Conservation (phyloP, 352 stramenopile genomes). For the Phytophthora litchii region DNA sequence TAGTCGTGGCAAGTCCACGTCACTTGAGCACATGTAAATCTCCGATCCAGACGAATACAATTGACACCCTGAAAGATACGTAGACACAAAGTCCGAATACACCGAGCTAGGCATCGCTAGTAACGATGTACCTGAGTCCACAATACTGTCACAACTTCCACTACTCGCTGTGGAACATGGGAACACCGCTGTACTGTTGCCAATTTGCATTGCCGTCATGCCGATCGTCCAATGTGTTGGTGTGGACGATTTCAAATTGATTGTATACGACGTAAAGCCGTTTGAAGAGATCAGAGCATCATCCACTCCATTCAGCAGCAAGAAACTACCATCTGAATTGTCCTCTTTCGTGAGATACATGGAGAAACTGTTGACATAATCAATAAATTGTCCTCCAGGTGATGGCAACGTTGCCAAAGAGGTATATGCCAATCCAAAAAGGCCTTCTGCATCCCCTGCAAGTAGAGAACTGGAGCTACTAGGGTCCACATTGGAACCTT, state of each 20-base stretch:
- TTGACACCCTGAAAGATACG: slow-evolving; percentile 51
- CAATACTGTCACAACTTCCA: slow-evolving; percentile 48
- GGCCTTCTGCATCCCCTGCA: slow-evolving; percentile 53
- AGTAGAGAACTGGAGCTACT: slow-evolving; percentile 44
- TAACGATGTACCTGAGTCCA: slow-evolving; percentile 72
- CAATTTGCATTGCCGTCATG: slow-evolving; percentile 63
- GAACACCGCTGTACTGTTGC: slow-evolving; percentile 39
- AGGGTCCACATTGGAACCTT: slow-evolving; percentile 55
- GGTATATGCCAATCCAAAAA: slow-evolving; percentile 70
- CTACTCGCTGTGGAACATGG: slow-evolving; percentile 45
- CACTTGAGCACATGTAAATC: slow-evolving; percentile 65
- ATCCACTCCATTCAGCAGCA: slow-evolving; percentile 75
- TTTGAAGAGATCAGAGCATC: slow-evolving; percentile 53
- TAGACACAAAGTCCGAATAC: slow-evolving; percentile 45
- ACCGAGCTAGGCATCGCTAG: slow-evolving; percentile 56
- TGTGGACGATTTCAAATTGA: slow-evolving; percentile 55
- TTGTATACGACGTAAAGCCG: slow-evolving; percentile 45
- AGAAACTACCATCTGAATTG: slow-evolving; percentile 56
- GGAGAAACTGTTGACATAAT: slow-evolving; percentile 72
- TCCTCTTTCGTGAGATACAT: slow-evolving; percentile 63
- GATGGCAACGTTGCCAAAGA: slow-evolving; percentile 58
- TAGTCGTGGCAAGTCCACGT: slow-evolving; percentile 52
- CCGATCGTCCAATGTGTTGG: slow-evolving; percentile 72
- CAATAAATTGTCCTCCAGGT: slow-evolving; percentile 51
- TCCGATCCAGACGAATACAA: slow-evolving; percentile 32